Evolutionary conservation across 768 basidiomycete genomes (phyloP).

Genomic region (Lyophyllum semitale): DNA sequence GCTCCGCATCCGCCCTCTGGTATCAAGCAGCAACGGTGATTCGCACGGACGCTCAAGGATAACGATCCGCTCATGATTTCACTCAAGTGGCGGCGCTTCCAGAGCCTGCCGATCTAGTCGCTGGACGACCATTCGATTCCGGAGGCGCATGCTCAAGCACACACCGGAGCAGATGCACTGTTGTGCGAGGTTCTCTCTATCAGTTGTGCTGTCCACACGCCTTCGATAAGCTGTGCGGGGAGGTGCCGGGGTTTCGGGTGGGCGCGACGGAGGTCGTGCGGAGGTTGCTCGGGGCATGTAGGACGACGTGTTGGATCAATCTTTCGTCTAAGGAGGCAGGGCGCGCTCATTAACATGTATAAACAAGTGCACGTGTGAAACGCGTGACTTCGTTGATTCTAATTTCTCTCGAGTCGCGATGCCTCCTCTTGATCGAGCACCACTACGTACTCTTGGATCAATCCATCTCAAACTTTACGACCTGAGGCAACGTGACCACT

Average conservation of each 20-base stretch:
- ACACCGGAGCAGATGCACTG: slow-evolving; percentile 99
- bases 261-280: slow-evolving; percentile 94
- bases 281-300: no score
- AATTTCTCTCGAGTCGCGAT: no score
- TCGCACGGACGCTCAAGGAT: slow-evolving; percentile 86
- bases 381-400: no score
- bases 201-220: slow-evolving; percentile 91
- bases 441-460: no score
- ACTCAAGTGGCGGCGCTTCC: slow-evolving; percentile 97
- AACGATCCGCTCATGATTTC: slow-evolving; percentile 97
- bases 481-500: no score
- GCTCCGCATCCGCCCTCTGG: no score
- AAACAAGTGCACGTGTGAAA: no score
- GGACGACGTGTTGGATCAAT: no score
- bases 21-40: slow-evolving; percentile 97
- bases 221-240: slow-evolving; percentile 81
- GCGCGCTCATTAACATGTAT: no score
- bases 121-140: slow-evolving; percentile 96
- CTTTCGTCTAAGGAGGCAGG: no score
- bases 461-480: no score
- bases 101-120: slow-evolving; percentile 92
- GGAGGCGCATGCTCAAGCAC: slow-evolving; percentile 99
- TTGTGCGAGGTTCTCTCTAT: slow-evolving; percentile 96
- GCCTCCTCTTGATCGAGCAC: no score
- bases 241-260: slow-evolving; percentile 78